Evolutionary conservation across 257 asterid genomes (phyloP).

Genomic region (Lycium ferocissimum): DNA sequence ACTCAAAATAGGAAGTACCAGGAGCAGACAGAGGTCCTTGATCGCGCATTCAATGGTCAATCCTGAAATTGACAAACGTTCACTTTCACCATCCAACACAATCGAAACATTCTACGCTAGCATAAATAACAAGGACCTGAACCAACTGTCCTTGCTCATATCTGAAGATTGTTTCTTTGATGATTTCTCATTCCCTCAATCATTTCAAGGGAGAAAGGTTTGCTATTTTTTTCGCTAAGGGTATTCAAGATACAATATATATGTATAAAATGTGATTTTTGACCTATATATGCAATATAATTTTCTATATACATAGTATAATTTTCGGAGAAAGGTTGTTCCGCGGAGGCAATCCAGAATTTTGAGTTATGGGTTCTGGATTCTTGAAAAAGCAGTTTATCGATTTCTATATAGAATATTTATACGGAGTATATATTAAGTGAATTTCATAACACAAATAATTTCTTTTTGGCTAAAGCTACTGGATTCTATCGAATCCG

Average conservation of each 20-base stretch:
- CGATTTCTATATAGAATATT: background rate
- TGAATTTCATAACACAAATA: background rate
- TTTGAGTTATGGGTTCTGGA: background rate
- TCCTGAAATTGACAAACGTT: conserved; percentile 20
- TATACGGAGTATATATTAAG: background rate
- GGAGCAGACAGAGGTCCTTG: conserved; percentile 30
- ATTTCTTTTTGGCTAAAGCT: background rate
- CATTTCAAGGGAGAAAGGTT: conserved; percentile 75
- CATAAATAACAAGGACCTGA: conserved; percentile 62
- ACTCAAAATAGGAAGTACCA: background rate
- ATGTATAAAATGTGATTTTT: background rate
- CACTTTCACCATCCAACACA: conserved; percentile 47
- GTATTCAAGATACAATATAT: background rate
- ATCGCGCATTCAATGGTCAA: conserved; percentile 25
- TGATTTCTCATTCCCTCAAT: conserved; percentile 63
- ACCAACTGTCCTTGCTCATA: conserved; percentile 47
- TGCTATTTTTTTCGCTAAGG: background rate
- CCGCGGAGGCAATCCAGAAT: too few species aligned
- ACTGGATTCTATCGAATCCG: background rate
- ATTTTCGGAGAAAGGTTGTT: too few species aligned
- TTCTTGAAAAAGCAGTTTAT: background rate
- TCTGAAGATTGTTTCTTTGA: conserved; percentile 67
- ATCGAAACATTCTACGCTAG: conserved; percentile 56
- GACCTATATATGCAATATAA: too few species aligned
- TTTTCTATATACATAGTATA: too few species aligned